Conservation (phyloP, 768 basidiomycete species). For the Lentinula guzmanii region DNA sequence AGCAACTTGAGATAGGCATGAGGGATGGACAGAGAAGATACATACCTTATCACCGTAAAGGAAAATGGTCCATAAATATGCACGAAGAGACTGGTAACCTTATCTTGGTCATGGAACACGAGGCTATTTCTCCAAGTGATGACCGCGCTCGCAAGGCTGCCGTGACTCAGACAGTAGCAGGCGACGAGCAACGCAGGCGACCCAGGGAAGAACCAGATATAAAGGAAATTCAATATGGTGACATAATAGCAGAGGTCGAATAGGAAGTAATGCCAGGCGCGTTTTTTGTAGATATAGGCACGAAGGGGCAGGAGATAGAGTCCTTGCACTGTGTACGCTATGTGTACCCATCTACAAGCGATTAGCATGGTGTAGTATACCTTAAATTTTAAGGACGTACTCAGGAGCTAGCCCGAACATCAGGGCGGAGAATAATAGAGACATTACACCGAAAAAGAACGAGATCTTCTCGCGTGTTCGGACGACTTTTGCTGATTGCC, state of each 20-base stretch:
- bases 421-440: constrained; percentile 75
- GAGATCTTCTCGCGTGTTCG: constrained; percentile 80
- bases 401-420: constrained; percentile 86
- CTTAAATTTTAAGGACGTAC: constrained; percentile 36
- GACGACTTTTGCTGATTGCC: constrained; percentile 90
- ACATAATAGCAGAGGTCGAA: constrained; percentile 93
- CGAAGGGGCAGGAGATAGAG: constrained; percentile 80
- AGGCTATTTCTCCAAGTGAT: constrained; percentile 98
- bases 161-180: constrained; percentile 90
- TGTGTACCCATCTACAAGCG: constrained; percentile 72
- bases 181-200: constrained; percentile 80
- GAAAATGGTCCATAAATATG: constrained; percentile 92
- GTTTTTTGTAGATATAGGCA: constrained; percentile 84
- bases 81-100: constrained; percentile 91
- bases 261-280: constrained; percentile 91
- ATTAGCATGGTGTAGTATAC: constrained; percentile 11
- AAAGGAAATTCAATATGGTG: constrained; percentile 87
- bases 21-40: neutral
- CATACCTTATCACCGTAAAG: constrained; percentile 85
- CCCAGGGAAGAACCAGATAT: constrained; percentile 83
- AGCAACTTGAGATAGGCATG: constrained; percentile 8
- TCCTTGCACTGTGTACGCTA: constrained; percentile 77
- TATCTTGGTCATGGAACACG: constrained; percentile 96
- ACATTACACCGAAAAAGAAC: constrained; percentile 94
- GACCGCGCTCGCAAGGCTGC: constrained; percentile 87